These are phyloP conservation scores for Macrocystidia cucumis DNA, from an alignment of 1,284 basidiomycete genomes.

Conservation along the genomic window DNA sequence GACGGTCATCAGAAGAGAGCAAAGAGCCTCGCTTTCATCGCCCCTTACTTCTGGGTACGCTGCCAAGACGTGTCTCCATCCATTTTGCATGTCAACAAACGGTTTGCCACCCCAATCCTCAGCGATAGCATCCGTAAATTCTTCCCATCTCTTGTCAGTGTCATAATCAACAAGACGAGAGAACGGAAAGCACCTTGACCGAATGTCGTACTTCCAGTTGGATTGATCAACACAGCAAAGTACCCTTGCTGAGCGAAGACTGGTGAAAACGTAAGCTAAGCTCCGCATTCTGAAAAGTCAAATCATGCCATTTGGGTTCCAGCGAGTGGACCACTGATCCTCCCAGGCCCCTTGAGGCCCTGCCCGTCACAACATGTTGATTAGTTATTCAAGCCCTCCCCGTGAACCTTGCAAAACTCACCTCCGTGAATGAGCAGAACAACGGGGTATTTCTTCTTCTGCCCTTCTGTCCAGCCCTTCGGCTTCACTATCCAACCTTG, in stretches of 20 bases:
- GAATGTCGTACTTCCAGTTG: slow-evolving; percentile 84
- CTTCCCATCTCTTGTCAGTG: slow-evolving; percentile 28
- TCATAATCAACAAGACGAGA: background rate
- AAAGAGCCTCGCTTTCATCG: too few relatives aligned
- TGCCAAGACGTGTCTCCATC: slow-evolving; percentile 66
- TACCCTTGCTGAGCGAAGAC: slow-evolving; percentile 82
- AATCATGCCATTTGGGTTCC: slow-evolving; percentile 74
- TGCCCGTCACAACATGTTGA: slow-evolving; percentile 12
- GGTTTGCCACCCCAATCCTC: slow-evolving; percentile 85
- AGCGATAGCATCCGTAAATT: slow-evolving; percentile 74
- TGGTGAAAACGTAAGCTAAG: slow-evolving; percentile 15
- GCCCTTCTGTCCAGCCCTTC: slow-evolving; percentile 56
- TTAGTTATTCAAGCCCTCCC: slow-evolving; percentile 2
- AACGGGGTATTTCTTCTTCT: slow-evolving; percentile 70
- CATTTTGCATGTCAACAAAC: slow-evolving; percentile 71
- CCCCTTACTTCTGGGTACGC: slow-evolving; percentile 70
- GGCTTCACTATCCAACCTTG: slow-evolving; percentile 85
- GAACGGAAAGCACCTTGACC: slow-evolving; percentile 54
- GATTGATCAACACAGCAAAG: slow-evolving; percentile 79
- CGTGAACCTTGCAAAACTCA: slow-evolving; percentile 9
- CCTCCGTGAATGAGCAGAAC: slow-evolving; percentile 74
- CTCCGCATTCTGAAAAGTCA: background rate
- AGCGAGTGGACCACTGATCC: slow-evolving; percentile 79
- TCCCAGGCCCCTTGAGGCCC: slow-evolving; percentile 79
- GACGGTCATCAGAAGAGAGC: background rate